Conservation (phyloP, 2,329 filamentous ascomycete species). For the Pseudohalonectria lignicola region DNA sequence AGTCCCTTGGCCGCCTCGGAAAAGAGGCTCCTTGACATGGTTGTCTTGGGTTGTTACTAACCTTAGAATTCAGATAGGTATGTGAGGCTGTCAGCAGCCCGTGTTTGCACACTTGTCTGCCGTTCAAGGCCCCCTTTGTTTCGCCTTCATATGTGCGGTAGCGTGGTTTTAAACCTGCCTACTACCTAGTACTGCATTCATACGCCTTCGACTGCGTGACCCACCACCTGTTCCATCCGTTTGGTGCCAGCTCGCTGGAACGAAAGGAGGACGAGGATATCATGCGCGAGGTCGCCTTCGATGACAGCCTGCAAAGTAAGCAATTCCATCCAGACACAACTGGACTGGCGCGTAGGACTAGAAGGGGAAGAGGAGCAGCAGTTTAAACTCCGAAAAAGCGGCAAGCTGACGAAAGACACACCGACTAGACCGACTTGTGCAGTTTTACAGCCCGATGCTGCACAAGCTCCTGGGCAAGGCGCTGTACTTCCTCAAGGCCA, state of each 20-base stretch:
- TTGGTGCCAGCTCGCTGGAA: slow-evolving; percentile 49
- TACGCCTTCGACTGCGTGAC: slow-evolving; percentile 61
- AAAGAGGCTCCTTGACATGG: not conserved
- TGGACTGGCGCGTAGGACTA: no score
- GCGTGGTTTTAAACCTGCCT: no score
- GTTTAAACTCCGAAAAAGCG: no score
- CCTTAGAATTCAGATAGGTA: slow-evolving; percentile 1
- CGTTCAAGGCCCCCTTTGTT: no score
- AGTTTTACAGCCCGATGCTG: slow-evolving; percentile 43
- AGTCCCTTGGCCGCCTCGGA: not conserved
- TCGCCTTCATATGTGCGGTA: no score
- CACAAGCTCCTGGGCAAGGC: slow-evolving; percentile 34
- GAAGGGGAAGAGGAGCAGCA: no score
- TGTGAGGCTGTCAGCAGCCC: not conserved
- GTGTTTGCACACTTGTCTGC: no score
- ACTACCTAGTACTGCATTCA: slow-evolving; percentile 42
- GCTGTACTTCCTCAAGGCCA: slow-evolving; percentile 32
- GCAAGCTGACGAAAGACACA: not conserved
- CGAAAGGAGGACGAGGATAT: slow-evolving; percentile 45
- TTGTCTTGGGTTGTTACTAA: not conserved
- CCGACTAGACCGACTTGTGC: slow-evolving; percentile 42
- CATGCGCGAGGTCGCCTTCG: slow-evolving; percentile 58
- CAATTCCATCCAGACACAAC: slow-evolving; percentile 6
- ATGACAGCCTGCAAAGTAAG: slow-evolving; percentile 56
- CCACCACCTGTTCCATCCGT: slow-evolving; percentile 58